phyloP scores from a whole-genome alignment of 805 yeast species.

The Isabelozyma rhagii region DNA sequence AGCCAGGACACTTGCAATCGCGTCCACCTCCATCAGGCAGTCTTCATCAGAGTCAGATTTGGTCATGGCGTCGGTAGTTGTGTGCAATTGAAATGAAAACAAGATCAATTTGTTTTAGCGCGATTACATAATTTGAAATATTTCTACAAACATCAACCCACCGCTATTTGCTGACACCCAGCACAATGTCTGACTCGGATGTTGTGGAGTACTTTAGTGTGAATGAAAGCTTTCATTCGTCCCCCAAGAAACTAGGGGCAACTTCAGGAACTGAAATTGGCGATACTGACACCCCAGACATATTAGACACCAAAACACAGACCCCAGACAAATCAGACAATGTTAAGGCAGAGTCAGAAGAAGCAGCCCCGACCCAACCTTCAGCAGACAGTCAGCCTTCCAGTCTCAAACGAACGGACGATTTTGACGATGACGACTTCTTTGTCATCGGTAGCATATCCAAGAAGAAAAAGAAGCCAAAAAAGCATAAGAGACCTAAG shows the following conservation, averaged over 20 bases:
- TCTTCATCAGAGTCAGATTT: background rate
- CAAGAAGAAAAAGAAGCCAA: conserved; percentile 11
- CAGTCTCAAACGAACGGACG: background rate
- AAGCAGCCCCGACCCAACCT: too few species aligned
- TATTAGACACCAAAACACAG: too few species aligned
- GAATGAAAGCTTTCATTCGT: background rate
- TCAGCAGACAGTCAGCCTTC: background rate
- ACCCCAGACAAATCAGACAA: background rate
- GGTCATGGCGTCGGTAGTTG: background rate
- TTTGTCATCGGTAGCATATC: conserved; percentile 17
- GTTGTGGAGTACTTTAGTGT: conserved; percentile 1
- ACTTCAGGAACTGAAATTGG: too few species aligned
- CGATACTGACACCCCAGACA: too few species aligned
- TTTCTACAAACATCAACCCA: too few species aligned
- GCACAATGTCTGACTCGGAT: background rate
- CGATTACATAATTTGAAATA: background rate
- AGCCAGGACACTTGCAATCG: background rate
- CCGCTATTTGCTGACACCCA: background rate
- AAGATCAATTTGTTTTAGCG: background rate
- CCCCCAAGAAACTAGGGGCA: background rate
- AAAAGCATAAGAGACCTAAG: conserved; percentile 6
- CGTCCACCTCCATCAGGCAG: background rate
- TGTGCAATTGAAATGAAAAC: background rate
- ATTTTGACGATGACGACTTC: conserved; percentile 30
- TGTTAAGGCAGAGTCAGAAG: background rate